Evolutionary conservation across 2,329 filamentous ascomycete genomes (phyloP), one percentile per base, ranked within the genome.

Genomic region (Phialophora expanda): DNA sequence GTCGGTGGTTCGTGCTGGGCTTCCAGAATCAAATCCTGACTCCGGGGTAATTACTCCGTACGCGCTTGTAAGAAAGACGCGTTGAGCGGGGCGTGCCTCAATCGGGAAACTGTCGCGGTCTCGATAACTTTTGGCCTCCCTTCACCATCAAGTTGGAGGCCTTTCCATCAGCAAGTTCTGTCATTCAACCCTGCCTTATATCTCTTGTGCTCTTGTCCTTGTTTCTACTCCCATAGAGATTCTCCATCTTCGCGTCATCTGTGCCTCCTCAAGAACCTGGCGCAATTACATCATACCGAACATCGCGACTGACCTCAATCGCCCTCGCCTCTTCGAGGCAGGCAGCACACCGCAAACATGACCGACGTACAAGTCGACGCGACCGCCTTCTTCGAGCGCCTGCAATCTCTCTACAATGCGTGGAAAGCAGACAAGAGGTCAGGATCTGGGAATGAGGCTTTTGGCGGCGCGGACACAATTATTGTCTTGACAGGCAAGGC

Each of bases 391-490:
- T 93, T 97, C 80, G 93, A 95, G 83, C 93, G 95, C 76, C 86
- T 98, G 72, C 89, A 89, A 72, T 89, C 90, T 76, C 90, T 99
- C 75, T 86, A 93, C 77, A 89, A 91, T 74, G 88, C 92, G 81
- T 99, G 96, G 95, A 98, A 97, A 84, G 89, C 91, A 74, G 94
- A 98, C 84, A 94, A 96, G 83, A 90, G 93, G 76, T 87, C 90
- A 69, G 91, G 90, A 77, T 24, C 24, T 20, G 53, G 53, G 26
- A 70, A 73, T 61, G 85, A 88, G 75, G 81, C 94, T 70, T 99
- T 98, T 79, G 89, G 87, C 73, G 94, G 93, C 76, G 93, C 88
- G 71, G 88, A 89, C 70, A 96, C 94, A 67, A 91, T 99, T 74
- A 83, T 95, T 74, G 86, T 97, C 66, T 85, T 96, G 77, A 95